Evolutionary conservation across 139 green algal genomes (phyloP).

Genomic region (Haematococcus lacustris): DNA sequence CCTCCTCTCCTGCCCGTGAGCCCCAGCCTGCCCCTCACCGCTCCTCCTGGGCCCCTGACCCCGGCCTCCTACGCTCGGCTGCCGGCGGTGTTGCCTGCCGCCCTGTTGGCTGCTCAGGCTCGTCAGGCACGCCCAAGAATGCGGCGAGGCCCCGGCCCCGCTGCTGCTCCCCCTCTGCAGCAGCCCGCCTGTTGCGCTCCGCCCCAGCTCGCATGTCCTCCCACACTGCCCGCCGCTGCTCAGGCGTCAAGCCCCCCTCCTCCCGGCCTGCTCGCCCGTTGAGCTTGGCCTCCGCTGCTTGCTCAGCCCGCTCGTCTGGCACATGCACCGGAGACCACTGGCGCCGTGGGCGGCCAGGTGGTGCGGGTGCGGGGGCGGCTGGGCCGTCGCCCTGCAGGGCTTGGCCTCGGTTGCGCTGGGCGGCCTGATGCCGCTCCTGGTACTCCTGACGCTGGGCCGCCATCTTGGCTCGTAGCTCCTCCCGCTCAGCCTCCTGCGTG

Average conservation of each 20-base stretch:
- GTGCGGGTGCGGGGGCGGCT: background rate
- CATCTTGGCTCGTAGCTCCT: slow-evolving; percentile 31
- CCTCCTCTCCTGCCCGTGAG: too few relatives aligned
- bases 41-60: too few relatives aligned
- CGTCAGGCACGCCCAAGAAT: slow-evolving; percentile 18
- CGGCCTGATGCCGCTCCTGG: too few relatives aligned
- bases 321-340: background rate
- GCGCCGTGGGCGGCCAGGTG: background rate
- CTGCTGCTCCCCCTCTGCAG: slow-evolving; percentile 9
- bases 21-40: too few relatives aligned
- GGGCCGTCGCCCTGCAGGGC: too few relatives aligned
- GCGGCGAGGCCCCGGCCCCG: slow-evolving; percentile 14
- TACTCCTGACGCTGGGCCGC: slow-evolving; percentile 33
- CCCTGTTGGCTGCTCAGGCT: too few relatives aligned
- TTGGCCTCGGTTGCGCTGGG: too few relatives aligned
- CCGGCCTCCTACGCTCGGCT: too few relatives aligned
- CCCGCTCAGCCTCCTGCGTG: slow-evolving; percentile 28
- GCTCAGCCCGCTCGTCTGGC: background rate
- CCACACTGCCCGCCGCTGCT: slow-evolving; percentile 42
- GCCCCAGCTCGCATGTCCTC: slow-evolving; percentile 43
- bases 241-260: slow-evolving; percentile 5
- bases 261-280: background rate
- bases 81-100: too few relatives aligned
- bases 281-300: background rate
- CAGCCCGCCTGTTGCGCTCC: slow-evolving; percentile 37